Base-by-base conservation (phyloP, 148 eudicot species). In the Salicornia ramosissima region DNA sequence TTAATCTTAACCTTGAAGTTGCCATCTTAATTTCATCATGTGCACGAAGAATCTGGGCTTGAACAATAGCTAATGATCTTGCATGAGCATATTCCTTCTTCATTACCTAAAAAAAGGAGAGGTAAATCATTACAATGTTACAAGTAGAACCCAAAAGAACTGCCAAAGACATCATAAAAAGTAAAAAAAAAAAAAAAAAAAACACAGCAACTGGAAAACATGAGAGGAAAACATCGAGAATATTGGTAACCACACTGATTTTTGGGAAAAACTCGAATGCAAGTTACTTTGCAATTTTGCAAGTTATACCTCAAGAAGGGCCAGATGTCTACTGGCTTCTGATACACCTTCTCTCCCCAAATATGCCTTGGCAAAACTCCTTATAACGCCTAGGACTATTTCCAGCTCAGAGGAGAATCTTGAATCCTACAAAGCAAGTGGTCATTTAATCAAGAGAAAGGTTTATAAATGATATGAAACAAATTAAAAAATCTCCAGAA, bases 21-120 rank as follows among this genome's bases (percentile, higher is more conserved):
- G 98, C 97, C 98, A 94, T 94, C 84, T 85, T 88, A 54, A 94
- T 79, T 82, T 94, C 98, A 84, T 94, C 98, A 80, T 94, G 83
- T 70, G 98, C 98, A 77, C 88, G 92, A 53, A 94, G 79, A 71
- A 90, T 80, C 51, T 94, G 96, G 47, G 96, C 96, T 84, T 94
- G 98, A 80, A 87, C 79, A 66, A 72, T 80, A 64, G 98, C 96
- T 75, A 94, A 79, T 36, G 89, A 82, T 73, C 98, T 87, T 71
- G 96, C 95, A 64, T 83, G 87, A 36, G 89, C 83, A 86, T 94
- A 94, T 77, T 94, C 98, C 83, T 94, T 94, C 65, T 92, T 86
- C 96, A 90, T 85, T 64, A 83, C 82, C 98, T 93, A 36, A 39
- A 68, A 3, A n/a, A 33, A 39, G 43, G 43, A 36, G 67, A 29